Evolutionary conservation across 106 monocot species (phyloP).

Genomic region (Agapanthus africanus): DNA sequence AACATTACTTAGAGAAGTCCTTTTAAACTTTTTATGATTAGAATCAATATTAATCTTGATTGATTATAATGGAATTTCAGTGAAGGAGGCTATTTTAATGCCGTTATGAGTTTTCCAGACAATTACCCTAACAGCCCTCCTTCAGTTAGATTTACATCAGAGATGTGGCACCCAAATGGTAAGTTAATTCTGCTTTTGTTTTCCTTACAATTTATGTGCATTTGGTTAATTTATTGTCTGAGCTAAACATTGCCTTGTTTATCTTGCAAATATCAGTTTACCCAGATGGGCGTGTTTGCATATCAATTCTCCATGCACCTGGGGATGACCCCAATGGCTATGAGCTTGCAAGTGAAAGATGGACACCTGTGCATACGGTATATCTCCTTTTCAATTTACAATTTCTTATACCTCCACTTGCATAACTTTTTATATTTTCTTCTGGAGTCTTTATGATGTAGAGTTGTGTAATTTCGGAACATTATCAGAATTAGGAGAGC

Average conservation of each 20-base stretch:
- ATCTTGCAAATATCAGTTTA: conserved; percentile 27
- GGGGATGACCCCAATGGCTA: conserved; percentile 64
- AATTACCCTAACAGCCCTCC: conserved; percentile 75
- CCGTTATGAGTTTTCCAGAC: conserved; percentile 61
- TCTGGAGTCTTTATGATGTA: too few species aligned
- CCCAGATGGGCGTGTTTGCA: conserved; percentile 61
- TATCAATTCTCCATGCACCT: conserved; percentile 68
- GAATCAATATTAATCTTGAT: neutral
- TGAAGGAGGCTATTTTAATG: conserved; percentile 70
- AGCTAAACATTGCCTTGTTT: neutral
- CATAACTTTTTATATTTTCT: too few species aligned
- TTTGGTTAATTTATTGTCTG: neutral
- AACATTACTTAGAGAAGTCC: neutral
- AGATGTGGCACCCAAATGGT: conserved; percentile 89
- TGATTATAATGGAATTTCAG: conserved; percentile 14
- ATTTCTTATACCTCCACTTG: too few species aligned
- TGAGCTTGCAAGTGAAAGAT: conserved; percentile 54
- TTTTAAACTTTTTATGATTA: too few species aligned
- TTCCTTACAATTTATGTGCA: neutral
- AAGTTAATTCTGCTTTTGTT: neutral
- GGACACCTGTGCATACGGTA: conserved; percentile 54
- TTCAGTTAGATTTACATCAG: conserved; percentile 57
- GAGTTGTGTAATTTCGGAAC: too few species aligned
- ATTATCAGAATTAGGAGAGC: too few species aligned
- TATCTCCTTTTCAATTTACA: neutral